Conservation (phyloP, 257 asterid species). For the Gentiana macrophylla region DNA sequence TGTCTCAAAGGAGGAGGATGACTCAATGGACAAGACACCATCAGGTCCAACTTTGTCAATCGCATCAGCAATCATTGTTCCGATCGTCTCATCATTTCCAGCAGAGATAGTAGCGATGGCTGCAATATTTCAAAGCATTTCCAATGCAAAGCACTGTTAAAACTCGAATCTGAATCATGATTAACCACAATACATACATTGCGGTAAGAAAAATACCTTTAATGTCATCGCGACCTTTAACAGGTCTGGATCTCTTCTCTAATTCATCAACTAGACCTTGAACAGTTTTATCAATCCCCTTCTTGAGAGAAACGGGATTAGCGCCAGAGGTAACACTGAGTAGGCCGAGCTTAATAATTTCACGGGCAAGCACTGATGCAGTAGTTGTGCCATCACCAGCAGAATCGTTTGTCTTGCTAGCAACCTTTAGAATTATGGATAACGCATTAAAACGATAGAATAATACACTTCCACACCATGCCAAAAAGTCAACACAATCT, state of each 20-base stretch:
- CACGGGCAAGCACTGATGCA: constrained; percentile 92
- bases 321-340: constrained; percentile 95
- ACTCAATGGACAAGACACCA: constrained; percentile 95
- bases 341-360: constrained; percentile 86
- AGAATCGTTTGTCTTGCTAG: constrained; percentile 97
- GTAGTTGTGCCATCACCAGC: constrained; percentile 99
- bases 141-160: background rate
- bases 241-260: constrained; percentile 83
- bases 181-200: background rate
- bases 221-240: constrained; percentile 89
- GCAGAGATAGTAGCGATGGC: constrained; percentile 92
- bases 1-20: constrained; percentile 93
- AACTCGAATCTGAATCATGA: background rate
- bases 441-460: constrained; percentile 7
- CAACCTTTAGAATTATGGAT: constrained; percentile 50
- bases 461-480: background rate
- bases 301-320: constrained; percentile 85
- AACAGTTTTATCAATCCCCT: constrained; percentile 89
- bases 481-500: background rate
- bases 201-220: constrained; percentile 33
- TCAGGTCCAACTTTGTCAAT: constrained; percentile 98
- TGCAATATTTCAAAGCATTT: constrained; percentile 18
- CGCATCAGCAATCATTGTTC: constrained; percentile 88
- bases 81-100: constrained; percentile 82
- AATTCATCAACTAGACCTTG: constrained; percentile 63